Conservation (phyloP, 345 rosid species). For the Citrus cavaleriei region DNA sequence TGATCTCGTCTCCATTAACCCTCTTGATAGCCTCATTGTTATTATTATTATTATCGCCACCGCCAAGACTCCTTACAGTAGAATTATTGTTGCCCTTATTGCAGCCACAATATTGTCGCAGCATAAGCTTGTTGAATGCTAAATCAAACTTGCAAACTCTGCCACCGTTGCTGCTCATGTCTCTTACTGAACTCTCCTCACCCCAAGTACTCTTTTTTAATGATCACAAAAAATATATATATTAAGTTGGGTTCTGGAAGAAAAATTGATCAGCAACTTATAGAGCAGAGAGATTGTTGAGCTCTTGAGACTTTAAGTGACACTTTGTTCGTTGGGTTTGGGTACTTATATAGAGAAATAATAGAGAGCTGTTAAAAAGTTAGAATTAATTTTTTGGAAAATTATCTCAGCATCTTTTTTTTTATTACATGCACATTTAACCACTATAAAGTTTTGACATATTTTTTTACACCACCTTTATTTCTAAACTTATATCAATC, state of each 20-base stretch:
- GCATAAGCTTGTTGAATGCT: constrained; percentile 8
- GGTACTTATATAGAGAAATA: neutral
- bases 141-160: constrained; percentile 2
- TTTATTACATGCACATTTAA: too few relatives aligned
- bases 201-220: too few relatives aligned
- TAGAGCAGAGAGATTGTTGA: neutral
- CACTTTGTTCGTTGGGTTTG: too few relatives aligned
- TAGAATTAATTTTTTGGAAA: too few relatives aligned
- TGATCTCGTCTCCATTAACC: neutral
- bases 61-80: neutral
- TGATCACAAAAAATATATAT: too few relatives aligned
- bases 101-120: neutral
- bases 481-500: too few relatives aligned
- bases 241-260: neutral
- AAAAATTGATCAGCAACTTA: neutral
- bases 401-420: too few relatives aligned
- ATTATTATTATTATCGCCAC: neutral
- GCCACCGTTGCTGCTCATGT: constrained; percentile 13
- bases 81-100: neutral
- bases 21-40: neutral
- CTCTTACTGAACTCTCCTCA: neutral
- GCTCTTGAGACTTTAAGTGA: neutral
- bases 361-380: too few relatives aligned
- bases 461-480: too few relatives aligned
- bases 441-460: too few relatives aligned